A percentile compares a stretch with the other conserved stretches of the same genome.
phyloP scores from a whole-genome alignment of 176 grass and related monocot species.

The Bromus sterilis region DNA sequence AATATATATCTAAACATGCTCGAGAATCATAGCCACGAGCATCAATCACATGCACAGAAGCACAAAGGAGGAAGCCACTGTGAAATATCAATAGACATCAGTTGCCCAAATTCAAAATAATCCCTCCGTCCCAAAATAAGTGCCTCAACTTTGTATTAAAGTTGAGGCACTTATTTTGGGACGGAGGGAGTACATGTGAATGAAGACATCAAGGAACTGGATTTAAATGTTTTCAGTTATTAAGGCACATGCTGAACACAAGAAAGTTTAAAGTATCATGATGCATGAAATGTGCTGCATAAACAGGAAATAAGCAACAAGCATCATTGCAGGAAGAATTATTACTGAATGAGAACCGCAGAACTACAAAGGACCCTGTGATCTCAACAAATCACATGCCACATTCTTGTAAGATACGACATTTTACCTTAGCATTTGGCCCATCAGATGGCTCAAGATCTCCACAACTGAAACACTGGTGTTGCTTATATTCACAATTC shows the following conservation, averaged over 20 bases:
- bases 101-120: constrained; percentile 3
- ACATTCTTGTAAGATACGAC: neutral
- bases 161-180: no score
- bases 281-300: neutral
- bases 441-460: constrained; percentile 55
- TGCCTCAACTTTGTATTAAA: no score
- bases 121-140: no score
- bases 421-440: constrained; percentile 57
- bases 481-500: constrained; percentile 64
- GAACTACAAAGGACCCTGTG: neutral
- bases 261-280: neutral
- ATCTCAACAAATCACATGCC: neutral
- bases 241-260: neutral
- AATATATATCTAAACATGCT: neutral
- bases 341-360: neutral
- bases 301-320: neutral
- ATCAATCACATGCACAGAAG: neutral
- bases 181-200: no score
- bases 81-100: neutral
- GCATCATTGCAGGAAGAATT: neutral
- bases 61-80: neutral
- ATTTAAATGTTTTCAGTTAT: neutral
- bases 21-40: neutral
- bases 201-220: neutral
- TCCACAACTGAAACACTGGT: constrained; percentile 76